Base-by-base conservation (phyloP, 345 rosid genomes). In the Brassica juncea region DNA sequence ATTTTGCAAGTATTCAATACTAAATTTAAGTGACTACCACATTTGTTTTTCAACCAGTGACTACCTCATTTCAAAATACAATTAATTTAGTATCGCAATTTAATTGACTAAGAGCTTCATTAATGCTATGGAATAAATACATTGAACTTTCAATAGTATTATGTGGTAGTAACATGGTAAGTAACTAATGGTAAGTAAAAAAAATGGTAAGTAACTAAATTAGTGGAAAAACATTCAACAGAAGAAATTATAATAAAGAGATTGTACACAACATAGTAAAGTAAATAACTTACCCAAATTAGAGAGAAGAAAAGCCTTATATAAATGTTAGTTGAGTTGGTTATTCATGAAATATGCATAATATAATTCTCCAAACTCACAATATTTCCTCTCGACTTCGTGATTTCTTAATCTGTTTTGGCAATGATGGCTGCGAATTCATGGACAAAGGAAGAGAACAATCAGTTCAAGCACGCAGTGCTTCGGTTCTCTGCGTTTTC, bases 401-500 rank as follows among this genome's bases (percentile, higher is more conserved):
- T 30, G 34, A 7, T 28, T 60, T 32, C 21, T 30, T 21, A 14
- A 32, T 47, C 52, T 61, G 10, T 47, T 32, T 52, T n/a, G 63
- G 58, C 49, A 60, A 57, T 3, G 9, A 77, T 77, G 80, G 73
- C 49, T 39, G 61, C 21, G 37, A 42, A 19, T 27, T 42, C 34
- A 8, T 70, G 80, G 80, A 70, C 80, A 10, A 77, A 4, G 32
- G 30, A 77, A 8, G 75, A 70, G 27, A 77, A 70, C 64, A 25
- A 47, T 16, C 14, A 1, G 55, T 70, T 77, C 42, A 77, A 34
- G 42, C 1, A 3, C 27, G 64, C 65, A 62, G 0, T 77, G 14
- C 8, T 0, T 2, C 0, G 11, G 25, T 62, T 68, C 62, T 2
- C 34, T 14, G 62, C 35, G 23, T 32, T 69, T 76, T 19, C 2